phyloP scores from a whole-genome alignment of 1,139 yeast species.

The Candida sp. region DNA sequence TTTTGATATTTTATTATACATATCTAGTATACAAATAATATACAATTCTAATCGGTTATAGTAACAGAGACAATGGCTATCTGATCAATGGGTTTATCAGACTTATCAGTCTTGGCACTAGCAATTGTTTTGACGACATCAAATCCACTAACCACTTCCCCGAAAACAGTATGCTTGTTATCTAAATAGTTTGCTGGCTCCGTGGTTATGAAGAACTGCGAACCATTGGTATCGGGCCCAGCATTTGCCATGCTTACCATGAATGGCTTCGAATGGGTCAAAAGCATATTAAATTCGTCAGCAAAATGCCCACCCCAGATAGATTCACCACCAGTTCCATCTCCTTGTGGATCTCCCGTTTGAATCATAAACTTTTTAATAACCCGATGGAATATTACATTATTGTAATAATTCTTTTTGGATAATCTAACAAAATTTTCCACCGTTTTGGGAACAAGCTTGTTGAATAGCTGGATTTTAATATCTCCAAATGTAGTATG shows the following conservation, averaged over 20 bases:
- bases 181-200: constrained; percentile 21
- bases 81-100: constrained; percentile 19
- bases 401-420: constrained; percentile 35
- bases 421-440: constrained; percentile 41
- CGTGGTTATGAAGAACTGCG: constrained; percentile 32
- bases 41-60: constrained; percentile 1
- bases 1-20: too few relatives aligned
- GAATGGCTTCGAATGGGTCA: constrained; percentile 39
- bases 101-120: constrained; percentile 16
- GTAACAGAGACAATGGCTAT: constrained; percentile 18
- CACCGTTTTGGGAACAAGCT: constrained; percentile 38
- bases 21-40: background rate
- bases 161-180: constrained; percentile 28
- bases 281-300: constrained; percentile 38
- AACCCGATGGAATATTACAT: constrained; percentile 43
- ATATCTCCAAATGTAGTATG: constrained; percentile 50
- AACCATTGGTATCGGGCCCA: constrained; percentile 27
- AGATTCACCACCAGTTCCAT: constrained; percentile 48
- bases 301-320: constrained; percentile 41
- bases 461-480: constrained; percentile 28
- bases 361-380: constrained; percentile 51
- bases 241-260: constrained; percentile 45
- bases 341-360: constrained; percentile 50
- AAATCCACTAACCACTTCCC: constrained; percentile 24
- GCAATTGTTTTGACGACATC: constrained; percentile 25